A percentile compares a stretch with the other conserved stretches of the same genome.
phyloP scores from a whole-genome alignment of 169 alveolate species.

The Babesia caballi region DNA sequence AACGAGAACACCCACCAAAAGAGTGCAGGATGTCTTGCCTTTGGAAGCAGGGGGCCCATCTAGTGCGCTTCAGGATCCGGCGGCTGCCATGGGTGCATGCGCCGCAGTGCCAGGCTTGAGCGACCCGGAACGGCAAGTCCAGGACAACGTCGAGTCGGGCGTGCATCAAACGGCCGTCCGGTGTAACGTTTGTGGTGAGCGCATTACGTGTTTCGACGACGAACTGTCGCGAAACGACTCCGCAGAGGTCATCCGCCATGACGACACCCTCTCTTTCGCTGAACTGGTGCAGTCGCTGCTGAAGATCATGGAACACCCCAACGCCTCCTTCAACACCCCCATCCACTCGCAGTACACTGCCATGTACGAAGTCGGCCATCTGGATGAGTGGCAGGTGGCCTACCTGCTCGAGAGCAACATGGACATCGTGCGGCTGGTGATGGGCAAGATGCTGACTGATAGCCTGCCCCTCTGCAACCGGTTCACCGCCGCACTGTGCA shows the following conservation, averaged over 20 bases:
- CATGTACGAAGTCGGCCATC: constrained; percentile 18
- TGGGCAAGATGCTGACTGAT: neutral
- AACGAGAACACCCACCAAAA: no score
- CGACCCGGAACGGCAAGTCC: no score
- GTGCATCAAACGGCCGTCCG: no score
- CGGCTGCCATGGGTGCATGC: no score
- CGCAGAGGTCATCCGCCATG: neutral
- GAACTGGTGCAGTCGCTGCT: neutral
- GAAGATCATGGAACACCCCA: neutral
- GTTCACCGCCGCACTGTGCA: neutral
- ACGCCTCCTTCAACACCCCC: neutral
- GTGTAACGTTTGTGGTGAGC: neutral
- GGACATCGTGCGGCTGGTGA: constrained; percentile 23
- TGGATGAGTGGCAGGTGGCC: neutral
- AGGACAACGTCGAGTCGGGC: no score
- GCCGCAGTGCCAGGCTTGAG: no score
- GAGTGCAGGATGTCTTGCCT: no score
- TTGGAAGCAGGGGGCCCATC: no score
- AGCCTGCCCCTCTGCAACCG: constrained; percentile 1
- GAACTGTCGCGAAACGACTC: neutral
- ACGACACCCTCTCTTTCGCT: neutral
- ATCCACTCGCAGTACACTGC: neutral
- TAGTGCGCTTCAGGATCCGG: no score
- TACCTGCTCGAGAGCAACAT: constrained; percentile 19
- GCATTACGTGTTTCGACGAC: neutral